Base-by-base conservation (phyloP, 1,284 basidiomycete genomes). In the Papiliotrema flavescens region DNA sequence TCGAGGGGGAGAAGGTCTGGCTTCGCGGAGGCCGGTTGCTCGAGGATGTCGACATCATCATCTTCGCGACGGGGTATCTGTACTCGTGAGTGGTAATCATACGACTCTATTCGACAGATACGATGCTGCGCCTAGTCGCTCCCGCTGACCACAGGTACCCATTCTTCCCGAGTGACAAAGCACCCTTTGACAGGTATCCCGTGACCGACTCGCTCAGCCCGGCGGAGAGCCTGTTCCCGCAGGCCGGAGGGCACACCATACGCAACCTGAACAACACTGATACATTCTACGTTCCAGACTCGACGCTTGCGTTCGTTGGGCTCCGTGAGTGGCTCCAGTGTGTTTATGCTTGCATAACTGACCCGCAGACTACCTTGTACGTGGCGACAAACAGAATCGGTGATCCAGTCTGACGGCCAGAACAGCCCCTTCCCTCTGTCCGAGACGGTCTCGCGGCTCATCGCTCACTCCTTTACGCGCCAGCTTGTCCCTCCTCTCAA, bases 1-100 rank as follows among this genome's bases (percentile, higher is more conserved):
- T 72, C 22, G 61, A 70, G 2, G 58, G 47, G 0, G 54, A 59
- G 3, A 41, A 28, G 15, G 53, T 48, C 2, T 40, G 50, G 13
- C 34, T 42, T 7, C 32, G 36, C 5, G 51, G 46, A 15, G 51
- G 51, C 5, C 36, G 19, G 1, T 26, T 13, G 22, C 32, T 73
- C 7, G 63, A 64, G 22, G 60, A 73, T 23, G 19, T 43, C 8
- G 71, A 74, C 37, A 54, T 62, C 2, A 65, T 77, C 49, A 64
- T 76, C 32, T 78, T 70, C 54, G 75, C 74, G 4, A 78, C 76
- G 0, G 76, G 76, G n/a, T 78, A 77, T 53, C 61, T 65, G 42
- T 76, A 68, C 57, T 66, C 66, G 28, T 52, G 51, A 45, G 51
- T 52, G n/a, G 4, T 3, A 8, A 13, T 11, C 24, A 22, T 22